Base-by-base conservation (phyloP, 2,329 filamentous ascomycete genomes). In the Hypoxylon sp. region DNA sequence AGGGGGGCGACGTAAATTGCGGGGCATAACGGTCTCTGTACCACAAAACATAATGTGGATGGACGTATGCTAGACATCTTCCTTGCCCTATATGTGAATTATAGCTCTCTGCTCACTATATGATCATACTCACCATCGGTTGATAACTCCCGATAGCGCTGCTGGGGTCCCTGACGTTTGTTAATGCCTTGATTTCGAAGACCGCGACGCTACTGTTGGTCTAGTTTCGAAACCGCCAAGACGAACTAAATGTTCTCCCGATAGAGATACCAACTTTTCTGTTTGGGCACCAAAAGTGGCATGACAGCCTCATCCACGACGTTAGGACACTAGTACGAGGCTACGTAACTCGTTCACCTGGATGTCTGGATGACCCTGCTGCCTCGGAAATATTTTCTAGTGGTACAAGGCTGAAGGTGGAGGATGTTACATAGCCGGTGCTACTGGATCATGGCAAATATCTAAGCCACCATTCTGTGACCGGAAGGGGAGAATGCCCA, bases 1-100 rank as follows among this genome's bases (percentile, higher is more conserved):
- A 61, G 62, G 59, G 55, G 21, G 19, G 19, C 5, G 46, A 60
- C 29, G 53, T 59, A 42, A 59, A 51, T 50, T 65, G 69, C 66
- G 69, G 69, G 69, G 66, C 60, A 54, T 59, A 44, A 63, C 55
- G 60, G 62, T 52, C 52, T 55, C 19, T 58, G 39, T 53, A 42
- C 55, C 57, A 67, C 60, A 46, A 42, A 57, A 65, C 46, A 42
- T 27, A 42, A 24, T 55, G 48, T 15, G 52, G 42, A 67, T 62
- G 47, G 42, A 50, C 60, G 55, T 59, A 68, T 70, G 67, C 60
- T 44, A 68, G 62, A 63, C 61, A 70, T 68, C 62, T 66, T 62
- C 62, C 68, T 53, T 64, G 65, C 27, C 51, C 63, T 58, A 56
- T 56, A 65, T 61, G 39, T 50, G 32, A 53, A 62, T 64, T 46